Conservation (phyloP, 2,329 filamentous ascomycete species). For the Botrytis fabae region DNA sequence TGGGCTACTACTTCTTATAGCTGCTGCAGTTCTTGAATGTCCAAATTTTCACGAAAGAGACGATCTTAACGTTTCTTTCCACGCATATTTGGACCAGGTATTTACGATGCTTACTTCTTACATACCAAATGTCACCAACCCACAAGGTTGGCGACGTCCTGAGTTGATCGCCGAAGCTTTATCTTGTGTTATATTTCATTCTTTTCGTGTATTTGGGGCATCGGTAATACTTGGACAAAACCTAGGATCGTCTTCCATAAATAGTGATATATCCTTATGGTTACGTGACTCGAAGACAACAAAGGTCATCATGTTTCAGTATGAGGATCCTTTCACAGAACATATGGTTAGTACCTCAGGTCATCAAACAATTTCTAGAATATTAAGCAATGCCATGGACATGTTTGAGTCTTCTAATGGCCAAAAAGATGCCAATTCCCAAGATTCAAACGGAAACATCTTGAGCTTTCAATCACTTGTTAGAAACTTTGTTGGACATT, state of each 20-base stretch:
- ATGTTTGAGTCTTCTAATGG: background rate
- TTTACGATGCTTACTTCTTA: slow-evolving; percentile 1
- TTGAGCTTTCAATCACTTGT: background rate
- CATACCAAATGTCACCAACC: background rate
- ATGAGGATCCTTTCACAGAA: slow-evolving; percentile 4
- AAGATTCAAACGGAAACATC: background rate
- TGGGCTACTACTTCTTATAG: slow-evolving; percentile 63
- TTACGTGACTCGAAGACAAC: background rate
- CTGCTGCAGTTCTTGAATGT: slow-evolving; percentile 39
- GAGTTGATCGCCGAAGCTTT: slow-evolving; percentile 17
- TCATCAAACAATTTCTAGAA: background rate
- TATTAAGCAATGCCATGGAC: background rate
- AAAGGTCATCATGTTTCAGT: slow-evolving; percentile 1
- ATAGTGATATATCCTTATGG: background rate
- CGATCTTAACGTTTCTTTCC: background rate
- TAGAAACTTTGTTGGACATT: background rate
- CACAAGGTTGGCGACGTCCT: slow-evolving; percentile 40
- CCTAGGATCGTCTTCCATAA: too few relatives aligned
- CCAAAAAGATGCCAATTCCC: background rate
- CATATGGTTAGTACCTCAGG: background rate
- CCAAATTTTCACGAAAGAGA: background rate
- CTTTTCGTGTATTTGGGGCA: background rate
- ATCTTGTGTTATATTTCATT: slow-evolving; percentile 4
- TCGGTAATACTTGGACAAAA: background rate
- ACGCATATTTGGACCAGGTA: background rate